Evolutionary conservation across 2,329 filamentous ascomycete genomes (phyloP).

Genomic region (Akanthomyces uredinophilus): DNA sequence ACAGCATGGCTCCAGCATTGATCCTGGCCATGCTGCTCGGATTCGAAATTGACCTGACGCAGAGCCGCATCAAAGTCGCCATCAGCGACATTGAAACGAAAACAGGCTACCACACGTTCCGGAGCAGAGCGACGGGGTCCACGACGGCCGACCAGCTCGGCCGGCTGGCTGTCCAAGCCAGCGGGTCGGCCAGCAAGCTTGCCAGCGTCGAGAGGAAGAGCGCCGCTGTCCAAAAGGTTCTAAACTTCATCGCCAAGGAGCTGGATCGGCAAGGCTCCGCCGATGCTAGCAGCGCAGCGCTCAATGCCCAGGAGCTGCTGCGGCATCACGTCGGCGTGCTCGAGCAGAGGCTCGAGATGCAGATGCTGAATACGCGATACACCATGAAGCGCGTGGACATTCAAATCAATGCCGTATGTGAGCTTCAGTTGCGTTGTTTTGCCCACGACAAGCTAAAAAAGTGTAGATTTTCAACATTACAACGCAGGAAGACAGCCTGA

Average conservation of each 20-base stretch:
- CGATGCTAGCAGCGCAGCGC: background rate
- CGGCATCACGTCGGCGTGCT: constrained; percentile 26
- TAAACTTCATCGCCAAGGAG: constrained; percentile 25
- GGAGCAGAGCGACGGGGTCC: constrained; percentile 23
- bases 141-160: constrained; percentile 26
- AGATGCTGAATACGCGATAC: constrained; percentile 32
- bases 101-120: constrained; percentile 32
- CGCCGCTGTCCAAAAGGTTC: constrained; percentile 29
- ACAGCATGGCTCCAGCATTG: constrained; percentile 33
- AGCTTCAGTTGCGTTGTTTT: background rate
- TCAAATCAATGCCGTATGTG: constrained; percentile 34
- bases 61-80: constrained; percentile 27
- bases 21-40: constrained; percentile 30
- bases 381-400: constrained; percentile 33
- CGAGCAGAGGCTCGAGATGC: constrained; percentile 30
- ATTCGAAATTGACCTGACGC: constrained; percentile 28
- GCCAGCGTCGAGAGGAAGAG: constrained; percentile 34
- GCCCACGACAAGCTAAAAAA: background rate
- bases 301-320: constrained; percentile 21
- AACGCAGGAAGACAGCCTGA: constrained; percentile 32
- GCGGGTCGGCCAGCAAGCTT: constrained; percentile 31
- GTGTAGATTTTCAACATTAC: constrained; percentile 34
- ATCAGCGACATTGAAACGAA: constrained; percentile 31
- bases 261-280: constrained; percentile 5
- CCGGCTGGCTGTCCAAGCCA: constrained; percentile 29